A percentile compares a stretch with the other conserved stretches of the same genome.
phyloP scores from a whole-genome alignment of 2,329 filamentous ascomycete genomes.

The Kalmusia sp. region DNA sequence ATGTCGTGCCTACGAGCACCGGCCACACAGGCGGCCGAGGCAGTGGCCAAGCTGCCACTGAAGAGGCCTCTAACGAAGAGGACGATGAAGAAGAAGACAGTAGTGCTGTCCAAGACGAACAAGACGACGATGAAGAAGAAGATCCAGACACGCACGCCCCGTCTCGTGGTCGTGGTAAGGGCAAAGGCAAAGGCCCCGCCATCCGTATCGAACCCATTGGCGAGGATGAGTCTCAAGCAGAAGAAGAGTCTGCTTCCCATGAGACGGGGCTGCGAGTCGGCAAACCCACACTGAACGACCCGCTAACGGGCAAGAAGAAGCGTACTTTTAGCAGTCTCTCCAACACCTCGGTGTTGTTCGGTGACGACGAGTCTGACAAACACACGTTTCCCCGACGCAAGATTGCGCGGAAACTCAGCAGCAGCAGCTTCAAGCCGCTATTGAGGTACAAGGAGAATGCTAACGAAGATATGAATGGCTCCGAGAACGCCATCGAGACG shows the following conservation, averaged over 20 bases:
- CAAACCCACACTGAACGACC: slow-evolving; percentile 37
- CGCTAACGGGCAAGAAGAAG: slow-evolving; percentile 44
- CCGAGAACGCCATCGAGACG: slow-evolving; percentile 47
- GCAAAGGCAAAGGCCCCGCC: slow-evolving; percentile 44
- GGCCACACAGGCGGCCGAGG: slow-evolving; percentile 32
- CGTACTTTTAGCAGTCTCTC: slow-evolving; percentile 49
- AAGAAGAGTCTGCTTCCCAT: slow-evolving; percentile 35
- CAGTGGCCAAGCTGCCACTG: slow-evolving; percentile 33
- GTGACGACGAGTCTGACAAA: slow-evolving; percentile 41
- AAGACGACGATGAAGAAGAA: slow-evolving; percentile 44
- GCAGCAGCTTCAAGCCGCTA: slow-evolving; percentile 39
- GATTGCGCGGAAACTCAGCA: slow-evolving; percentile 45
- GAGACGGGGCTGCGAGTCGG: slow-evolving; percentile 38
- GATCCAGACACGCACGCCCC: slow-evolving; percentile 42
- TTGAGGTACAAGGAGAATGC: slow-evolving; percentile 43
- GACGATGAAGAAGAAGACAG: slow-evolving; percentile 45
- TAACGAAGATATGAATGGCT: slow-evolving; percentile 22
- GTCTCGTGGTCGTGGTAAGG: slow-evolving; percentile 40
- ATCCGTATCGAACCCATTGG: slow-evolving; percentile 44
- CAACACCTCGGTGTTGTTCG: slow-evolving; percentile 46
- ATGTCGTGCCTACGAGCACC: slow-evolving; percentile 24
- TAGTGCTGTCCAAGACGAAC: slow-evolving; percentile 36
- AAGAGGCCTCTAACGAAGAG: slow-evolving; percentile 41
- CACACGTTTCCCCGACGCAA: slow-evolving; percentile 46
- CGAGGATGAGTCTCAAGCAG: slow-evolving; percentile 37